Evolutionary conservation across 2,329 filamentous ascomycete genomes (phyloP).

Genomic region (Colletotrichum musicola): DNA sequence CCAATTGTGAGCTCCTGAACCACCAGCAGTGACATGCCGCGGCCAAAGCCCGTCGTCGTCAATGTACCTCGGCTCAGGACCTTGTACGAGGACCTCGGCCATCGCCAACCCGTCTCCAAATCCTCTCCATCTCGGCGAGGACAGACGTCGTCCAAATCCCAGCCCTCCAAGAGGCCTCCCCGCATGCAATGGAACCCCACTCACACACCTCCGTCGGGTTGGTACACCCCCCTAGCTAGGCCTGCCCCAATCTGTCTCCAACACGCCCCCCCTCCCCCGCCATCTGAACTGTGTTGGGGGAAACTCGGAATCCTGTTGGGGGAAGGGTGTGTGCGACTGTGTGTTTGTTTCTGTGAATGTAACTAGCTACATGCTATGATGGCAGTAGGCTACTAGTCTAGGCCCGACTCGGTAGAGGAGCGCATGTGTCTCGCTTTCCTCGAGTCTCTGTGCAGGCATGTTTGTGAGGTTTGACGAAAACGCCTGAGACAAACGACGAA

Average conservation of each 20-base stretch:
- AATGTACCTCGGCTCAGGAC: background rate
- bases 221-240: background rate
- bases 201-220: no score
- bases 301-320: conserved; percentile 33
- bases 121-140: background rate
- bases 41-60: background rate
- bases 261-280: conserved; percentile 6
- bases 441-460: no score
- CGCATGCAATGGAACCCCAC: conserved; percentile 24
- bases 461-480: no score
- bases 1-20: background rate
- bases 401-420: conserved; percentile 20
- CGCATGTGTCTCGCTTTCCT: no score
- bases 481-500: conserved; percentile 32
- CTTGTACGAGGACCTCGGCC: background rate
- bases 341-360: background rate
- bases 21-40: background rate
- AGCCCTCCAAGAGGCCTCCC: conserved; percentile 28
- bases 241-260: conserved; percentile 31
- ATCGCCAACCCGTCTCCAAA: conserved; percentile 2
- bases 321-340: background rate
- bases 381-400: background rate
- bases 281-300: conserved; percentile 33
- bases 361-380: no score
- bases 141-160: conserved; percentile 16